Evolutionary conservation across 345 rosid species (phyloP).

Genomic region (Eucalyptus marginata): DNA sequence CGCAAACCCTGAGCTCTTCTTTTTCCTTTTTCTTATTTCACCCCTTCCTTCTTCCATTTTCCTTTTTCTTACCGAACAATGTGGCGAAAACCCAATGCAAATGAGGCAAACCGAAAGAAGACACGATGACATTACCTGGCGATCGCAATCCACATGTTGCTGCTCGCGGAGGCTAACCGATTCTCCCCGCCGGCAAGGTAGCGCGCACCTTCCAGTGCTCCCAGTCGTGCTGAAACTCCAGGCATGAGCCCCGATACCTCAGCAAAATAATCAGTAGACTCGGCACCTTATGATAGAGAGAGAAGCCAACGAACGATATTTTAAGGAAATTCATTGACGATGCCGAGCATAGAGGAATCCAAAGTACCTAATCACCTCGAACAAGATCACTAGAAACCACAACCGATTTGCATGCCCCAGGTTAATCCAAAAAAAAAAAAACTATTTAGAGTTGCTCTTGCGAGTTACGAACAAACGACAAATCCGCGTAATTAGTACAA

Average conservation of each 20-base stretch:
- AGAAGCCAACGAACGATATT: neutral
- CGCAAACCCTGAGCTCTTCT: neutral
- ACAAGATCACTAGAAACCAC: neutral
- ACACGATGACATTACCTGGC: constrained; percentile 39
- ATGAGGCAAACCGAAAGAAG: neutral
- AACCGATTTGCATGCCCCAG: neutral
- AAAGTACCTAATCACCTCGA: neutral
- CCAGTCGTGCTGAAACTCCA: constrained; percentile 92
- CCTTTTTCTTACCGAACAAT: neutral
- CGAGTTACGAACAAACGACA: neutral
- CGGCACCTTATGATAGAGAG: neutral
- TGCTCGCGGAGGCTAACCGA: constrained; percentile 94
- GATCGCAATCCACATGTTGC: constrained; percentile 96
- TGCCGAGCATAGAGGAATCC: neutral
- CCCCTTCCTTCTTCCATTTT: neutral
- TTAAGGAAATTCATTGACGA: neutral
- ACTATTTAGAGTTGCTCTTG: neutral
- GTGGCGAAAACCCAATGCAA: neutral
- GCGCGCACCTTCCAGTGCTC: constrained; percentile 89
- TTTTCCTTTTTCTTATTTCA: neutral
- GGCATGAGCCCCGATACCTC: constrained; percentile 57
- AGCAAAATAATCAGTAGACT: neutral
- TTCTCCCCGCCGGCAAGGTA: constrained; percentile 60
- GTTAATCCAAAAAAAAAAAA: neutral
- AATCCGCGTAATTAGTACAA: neutral